A percentile compares a stretch with the other conserved stretches of the same genome.
Conservation (phyloP, 768 basidiomycete genomes). For the Serendipita sp. region DNA sequence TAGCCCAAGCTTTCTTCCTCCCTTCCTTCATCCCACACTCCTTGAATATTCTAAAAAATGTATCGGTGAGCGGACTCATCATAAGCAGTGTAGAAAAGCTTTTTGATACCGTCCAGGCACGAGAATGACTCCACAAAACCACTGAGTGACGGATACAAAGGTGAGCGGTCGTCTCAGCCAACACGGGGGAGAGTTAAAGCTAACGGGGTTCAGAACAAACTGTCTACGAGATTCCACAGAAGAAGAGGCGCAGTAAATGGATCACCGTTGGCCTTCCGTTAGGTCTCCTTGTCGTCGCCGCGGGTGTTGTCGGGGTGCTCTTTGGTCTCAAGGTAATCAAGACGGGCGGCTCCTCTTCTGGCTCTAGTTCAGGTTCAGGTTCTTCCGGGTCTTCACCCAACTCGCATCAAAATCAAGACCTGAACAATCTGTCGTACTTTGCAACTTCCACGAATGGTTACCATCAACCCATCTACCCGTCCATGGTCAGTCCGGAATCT, state of each 20-base stretch:
- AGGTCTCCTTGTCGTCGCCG: conserved; percentile 20
- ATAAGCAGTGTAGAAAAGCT: background rate
- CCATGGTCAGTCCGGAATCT: background rate
- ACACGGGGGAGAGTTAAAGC: background rate
- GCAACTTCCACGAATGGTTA: conserved; percentile 15
- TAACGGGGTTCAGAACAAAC: background rate
- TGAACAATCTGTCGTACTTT: conserved; percentile 20
- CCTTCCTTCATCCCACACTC: background rate
- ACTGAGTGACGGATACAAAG: conserved; percentile 2
- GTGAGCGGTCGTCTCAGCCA: background rate
- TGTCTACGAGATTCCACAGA: conserved; percentile 2
- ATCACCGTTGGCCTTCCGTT: conserved; percentile 15
- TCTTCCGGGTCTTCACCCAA: conserved; percentile 6
- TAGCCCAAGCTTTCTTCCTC: background rate
- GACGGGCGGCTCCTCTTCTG: conserved; percentile 10
- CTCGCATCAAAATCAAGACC: conserved; percentile 19
- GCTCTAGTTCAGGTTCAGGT: conserved; percentile 6
- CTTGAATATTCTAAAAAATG: background rate
- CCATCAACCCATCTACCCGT: conserved; percentile 16
- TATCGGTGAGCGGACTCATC: background rate
- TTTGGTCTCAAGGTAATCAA: conserved; percentile 18
- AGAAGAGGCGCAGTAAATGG: conserved; percentile 3
- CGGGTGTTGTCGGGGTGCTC: conserved; percentile 25
- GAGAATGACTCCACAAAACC: background rate
- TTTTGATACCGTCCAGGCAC: background rate